Conservation (phyloP, 805 yeast species). For the Sungouiozyma ichnusensis region DNA sequence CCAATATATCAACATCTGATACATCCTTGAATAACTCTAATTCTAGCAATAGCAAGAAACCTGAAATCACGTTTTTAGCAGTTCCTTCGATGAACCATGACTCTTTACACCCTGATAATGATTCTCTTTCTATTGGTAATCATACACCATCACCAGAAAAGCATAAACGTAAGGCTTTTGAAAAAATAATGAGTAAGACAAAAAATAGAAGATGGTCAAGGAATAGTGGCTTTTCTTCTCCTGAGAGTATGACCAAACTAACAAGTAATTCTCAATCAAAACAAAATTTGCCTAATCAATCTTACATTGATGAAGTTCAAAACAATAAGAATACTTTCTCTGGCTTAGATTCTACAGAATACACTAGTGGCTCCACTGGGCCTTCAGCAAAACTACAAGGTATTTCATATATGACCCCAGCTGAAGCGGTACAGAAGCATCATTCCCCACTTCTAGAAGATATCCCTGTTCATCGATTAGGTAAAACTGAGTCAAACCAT, state of each 20-base stretch:
- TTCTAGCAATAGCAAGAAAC: neutral
- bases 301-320: neutral
- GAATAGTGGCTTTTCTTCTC: neutral
- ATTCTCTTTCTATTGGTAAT: neutral
- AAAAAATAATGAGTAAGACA: slow-evolving; percentile 12
- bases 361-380: neutral
- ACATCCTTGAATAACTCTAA: neutral
- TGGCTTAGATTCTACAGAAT: neutral
- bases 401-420: neutral
- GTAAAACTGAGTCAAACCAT: neutral
- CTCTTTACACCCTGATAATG: neutral
- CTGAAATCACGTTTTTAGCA: neutral
- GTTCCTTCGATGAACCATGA: neutral
- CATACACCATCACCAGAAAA: neutral
- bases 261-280: neutral
- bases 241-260: neutral
- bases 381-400: neutral
- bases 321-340: neutral
- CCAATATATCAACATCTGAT: neutral
- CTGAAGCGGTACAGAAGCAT: neutral
- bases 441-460: neutral
- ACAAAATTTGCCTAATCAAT: neutral
- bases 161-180: slow-evolving; percentile 13
- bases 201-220: slow-evolving; percentile 13
- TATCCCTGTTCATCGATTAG: neutral